A percentile compares a stretch with the other conserved stretches of the same genome.
phyloP scores from a whole-genome alignment of 768 basidiomycete genomes.

The Naganishia vaughanmartiniae region DNA sequence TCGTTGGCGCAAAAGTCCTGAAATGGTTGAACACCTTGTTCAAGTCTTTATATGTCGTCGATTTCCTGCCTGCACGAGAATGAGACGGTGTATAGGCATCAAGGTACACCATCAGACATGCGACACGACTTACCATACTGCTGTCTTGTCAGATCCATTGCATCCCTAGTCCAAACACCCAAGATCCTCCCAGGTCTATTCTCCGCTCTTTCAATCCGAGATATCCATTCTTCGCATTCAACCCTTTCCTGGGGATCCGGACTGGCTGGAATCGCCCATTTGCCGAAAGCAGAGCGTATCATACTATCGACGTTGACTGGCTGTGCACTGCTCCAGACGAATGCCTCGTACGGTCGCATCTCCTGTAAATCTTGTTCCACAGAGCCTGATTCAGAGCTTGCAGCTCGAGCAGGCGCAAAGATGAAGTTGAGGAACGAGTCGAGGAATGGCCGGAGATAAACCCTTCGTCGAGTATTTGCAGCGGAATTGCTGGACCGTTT shows the following conservation, averaged over 20 bases:
- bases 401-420: conserved; percentile 29
- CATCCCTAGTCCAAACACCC: conserved; percentile 49
- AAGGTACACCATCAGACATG: not conserved
- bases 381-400: not conserved
- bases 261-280: conserved; percentile 6
- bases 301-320: conserved; percentile 47
- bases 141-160: conserved; percentile 38
- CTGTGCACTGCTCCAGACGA: conserved; percentile 50
- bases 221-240: not conserved
- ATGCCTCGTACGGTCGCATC: conserved; percentile 45
- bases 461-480: not conserved
- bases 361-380: conserved; percentile 21
- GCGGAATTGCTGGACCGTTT: conserved; percentile 13
- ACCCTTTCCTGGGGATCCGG: not conserved
- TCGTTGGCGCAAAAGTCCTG: not conserved
- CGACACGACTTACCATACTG: conserved; percentile 42
- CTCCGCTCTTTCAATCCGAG: conserved; percentile 19
- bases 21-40: conserved; percentile 37
- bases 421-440: conserved; percentile 44
- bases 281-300: conserved; percentile 44
- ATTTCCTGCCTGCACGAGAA: conserved; percentile 35
- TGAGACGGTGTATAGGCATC: not conserved
- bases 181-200: conserved; percentile 41
- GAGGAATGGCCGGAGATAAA: conserved; percentile 45
- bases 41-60: conserved; percentile 49